These are phyloP conservation scores for Calonectria multiphialidica DNA, from an alignment of 2,329 filamentous ascomycete genomes.

Conservation along the genomic window DNA sequence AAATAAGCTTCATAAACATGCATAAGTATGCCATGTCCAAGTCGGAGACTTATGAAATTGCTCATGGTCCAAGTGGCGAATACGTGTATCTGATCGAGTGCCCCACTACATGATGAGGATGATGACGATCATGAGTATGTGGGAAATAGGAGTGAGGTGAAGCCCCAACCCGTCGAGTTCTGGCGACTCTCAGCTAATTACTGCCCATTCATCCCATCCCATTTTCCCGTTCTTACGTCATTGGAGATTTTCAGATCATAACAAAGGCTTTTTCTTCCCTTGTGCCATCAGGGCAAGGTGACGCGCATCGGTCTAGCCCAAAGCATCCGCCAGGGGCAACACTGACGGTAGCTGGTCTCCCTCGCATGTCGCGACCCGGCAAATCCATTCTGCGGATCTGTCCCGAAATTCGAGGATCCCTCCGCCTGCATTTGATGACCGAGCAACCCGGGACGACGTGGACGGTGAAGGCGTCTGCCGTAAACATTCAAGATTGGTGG, in stretches of 20 bases:
- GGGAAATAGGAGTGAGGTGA: background rate
- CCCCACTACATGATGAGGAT: background rate
- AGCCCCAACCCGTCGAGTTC: background rate
- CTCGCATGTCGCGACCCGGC: background rate
- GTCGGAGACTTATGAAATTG: background rate
- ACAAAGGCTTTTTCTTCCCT: background rate
- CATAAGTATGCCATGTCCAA: background rate
- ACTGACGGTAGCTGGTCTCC: background rate
- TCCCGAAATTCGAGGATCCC: conserved; percentile 2
- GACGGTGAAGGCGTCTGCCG: background rate
- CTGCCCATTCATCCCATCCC: background rate
- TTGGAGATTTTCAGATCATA: background rate
- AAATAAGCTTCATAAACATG: background rate
- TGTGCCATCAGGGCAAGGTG: background rate
- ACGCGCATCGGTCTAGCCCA: background rate
- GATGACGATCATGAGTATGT: background rate
- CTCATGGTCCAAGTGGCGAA: background rate
- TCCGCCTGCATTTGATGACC: background rate
- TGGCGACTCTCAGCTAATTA: background rate
- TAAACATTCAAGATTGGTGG: background rate
- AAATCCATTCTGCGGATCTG: background rate
- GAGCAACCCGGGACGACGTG: background rate
- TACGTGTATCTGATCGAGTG: background rate
- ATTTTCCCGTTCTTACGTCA: background rate
- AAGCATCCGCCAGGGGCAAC: background rate